A percentile compares a stretch with the other conserved stretches of the same genome.
Evolutionary conservation across 495 filamentous ascomycete genomes (phyloP).

Genomic region (Xylaria intraflava): DNA sequence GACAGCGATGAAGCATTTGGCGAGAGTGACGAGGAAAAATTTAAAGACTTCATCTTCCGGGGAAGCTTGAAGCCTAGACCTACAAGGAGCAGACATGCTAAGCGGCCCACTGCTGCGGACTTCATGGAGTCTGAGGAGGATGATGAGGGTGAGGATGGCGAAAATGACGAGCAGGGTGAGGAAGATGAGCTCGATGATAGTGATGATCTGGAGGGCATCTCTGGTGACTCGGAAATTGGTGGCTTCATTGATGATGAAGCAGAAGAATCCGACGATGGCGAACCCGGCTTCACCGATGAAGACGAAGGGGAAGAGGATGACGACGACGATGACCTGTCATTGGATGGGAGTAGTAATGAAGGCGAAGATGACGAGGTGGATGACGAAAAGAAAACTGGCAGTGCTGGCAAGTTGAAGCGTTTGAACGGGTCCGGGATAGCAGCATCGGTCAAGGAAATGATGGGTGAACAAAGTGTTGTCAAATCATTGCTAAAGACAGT

Average conservation of each 20-base stretch:
- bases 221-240: slow-evolving; percentile 31
- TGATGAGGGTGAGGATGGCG: slow-evolving; percentile 29
- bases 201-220: slow-evolving; percentile 36
- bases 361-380: slow-evolving; percentile 31
- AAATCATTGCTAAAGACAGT: slow-evolving; percentile 28
- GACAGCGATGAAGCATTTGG: slow-evolving; percentile 57
- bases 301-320: slow-evolving; percentile 29
- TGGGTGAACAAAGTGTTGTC: slow-evolving; percentile 43
- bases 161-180: slow-evolving; percentile 37
- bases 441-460: slow-evolving; percentile 23
- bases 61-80: slow-evolving; percentile 44
- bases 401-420: slow-evolving; percentile 10
- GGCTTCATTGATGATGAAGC: slow-evolving; percentile 32
- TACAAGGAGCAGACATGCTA: slow-evolving; percentile 22
- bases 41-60: slow-evolving; percentile 46
- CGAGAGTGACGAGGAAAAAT: slow-evolving; percentile 54
- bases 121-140: slow-evolving; percentile 41
- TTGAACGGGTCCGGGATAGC: slow-evolving; percentile 11
- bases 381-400: slow-evolving; percentile 24
- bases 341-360: too few relatives aligned
- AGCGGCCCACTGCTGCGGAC: slow-evolving; percentile 42
- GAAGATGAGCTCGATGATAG: slow-evolving; percentile 30
- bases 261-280: slow-evolving; percentile 48
- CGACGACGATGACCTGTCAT: slow-evolving; percentile 26
- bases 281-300: slow-evolving; percentile 73